These are phyloP conservation scores for Botryotinia convoluta DNA, from an alignment of 2,329 filamentous ascomycete species.

Conservation along the genomic window DNA sequence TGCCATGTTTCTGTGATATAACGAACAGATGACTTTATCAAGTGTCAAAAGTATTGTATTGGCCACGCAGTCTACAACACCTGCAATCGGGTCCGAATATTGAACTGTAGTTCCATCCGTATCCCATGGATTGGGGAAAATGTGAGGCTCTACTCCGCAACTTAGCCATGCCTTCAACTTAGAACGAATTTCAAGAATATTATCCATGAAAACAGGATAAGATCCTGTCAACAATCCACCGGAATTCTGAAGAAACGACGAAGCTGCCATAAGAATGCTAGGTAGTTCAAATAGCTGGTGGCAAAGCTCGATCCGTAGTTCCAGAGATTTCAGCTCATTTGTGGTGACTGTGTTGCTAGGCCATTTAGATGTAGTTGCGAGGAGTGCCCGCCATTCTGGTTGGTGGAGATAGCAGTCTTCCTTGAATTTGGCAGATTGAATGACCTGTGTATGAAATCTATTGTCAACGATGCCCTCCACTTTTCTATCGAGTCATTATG, in stretches of 20 bases:
- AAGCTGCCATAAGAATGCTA: not conserved
- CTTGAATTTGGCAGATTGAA: constrained; percentile 9
- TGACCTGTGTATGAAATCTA: not conserved
- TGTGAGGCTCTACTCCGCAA: not conserved
- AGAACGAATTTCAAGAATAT: not conserved
- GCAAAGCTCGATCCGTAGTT: not conserved
- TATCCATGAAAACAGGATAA: not conserved
- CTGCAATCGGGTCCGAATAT: constrained; percentile 12
- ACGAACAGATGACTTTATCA: constrained; percentile 4
- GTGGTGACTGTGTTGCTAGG: not conserved
- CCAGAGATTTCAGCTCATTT: not conserved
- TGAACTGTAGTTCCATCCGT: not conserved
- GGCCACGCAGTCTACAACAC: constrained; percentile 8
- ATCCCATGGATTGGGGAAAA: not conserved
- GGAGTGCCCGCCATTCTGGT: constrained; percentile 15
- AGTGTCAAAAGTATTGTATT: constrained; percentile 5
- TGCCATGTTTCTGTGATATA: not conserved
- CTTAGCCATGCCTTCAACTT: not conserved
- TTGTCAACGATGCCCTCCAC: not conserved
- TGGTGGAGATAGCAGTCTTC: constrained; percentile 16
- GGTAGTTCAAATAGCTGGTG: not conserved
- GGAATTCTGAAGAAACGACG: not conserved
- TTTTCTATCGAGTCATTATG: not conserved
- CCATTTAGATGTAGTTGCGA: not conserved
- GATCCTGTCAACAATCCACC: not conserved